Conservation (phyloP, 202 grass and related monocot species). For the Setaria italica region DNA sequence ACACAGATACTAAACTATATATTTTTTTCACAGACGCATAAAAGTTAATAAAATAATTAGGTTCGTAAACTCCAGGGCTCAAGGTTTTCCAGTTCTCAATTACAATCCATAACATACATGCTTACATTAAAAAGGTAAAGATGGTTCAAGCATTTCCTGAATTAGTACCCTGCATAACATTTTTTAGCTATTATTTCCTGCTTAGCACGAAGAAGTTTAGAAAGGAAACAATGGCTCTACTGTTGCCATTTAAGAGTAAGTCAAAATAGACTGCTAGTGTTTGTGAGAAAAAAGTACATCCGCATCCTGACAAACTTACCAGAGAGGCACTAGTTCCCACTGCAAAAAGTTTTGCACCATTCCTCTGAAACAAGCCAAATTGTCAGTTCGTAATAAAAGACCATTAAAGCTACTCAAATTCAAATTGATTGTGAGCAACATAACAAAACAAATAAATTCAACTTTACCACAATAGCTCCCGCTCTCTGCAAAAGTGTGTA, state of each 20-base stretch:
- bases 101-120: constrained; percentile 1
- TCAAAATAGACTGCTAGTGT: constrained; percentile 9
- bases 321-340: constrained; percentile 91
- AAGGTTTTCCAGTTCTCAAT: constrained; percentile 29
- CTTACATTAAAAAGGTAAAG: constrained; percentile 16
- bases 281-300: constrained; percentile 40
- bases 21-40: not conserved
- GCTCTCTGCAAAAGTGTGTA: constrained; percentile 87
- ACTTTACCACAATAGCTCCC: constrained; percentile 94
- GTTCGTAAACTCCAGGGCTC: not conserved
- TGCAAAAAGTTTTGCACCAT: constrained; percentile 92
- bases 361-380: constrained; percentile 78
- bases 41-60: constrained; percentile 17
- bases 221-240: constrained; percentile 3
- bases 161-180: not conserved
- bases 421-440: constrained; percentile 27
- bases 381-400: constrained; percentile 34
- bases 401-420: constrained; percentile 24
- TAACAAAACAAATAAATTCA: constrained; percentile 32
- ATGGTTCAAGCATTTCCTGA: constrained; percentile 2
- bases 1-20: constrained; percentile 19
- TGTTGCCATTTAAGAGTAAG: constrained; percentile 25
- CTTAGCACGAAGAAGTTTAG: constrained; percentile 12
- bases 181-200: not conserved
- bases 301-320: constrained; percentile 57